These are phyloP conservation scores for Coniochaeta ligniaria DNA, from an alignment of 2,329 filamentous ascomycete species.

Conservation along the genomic window DNA sequence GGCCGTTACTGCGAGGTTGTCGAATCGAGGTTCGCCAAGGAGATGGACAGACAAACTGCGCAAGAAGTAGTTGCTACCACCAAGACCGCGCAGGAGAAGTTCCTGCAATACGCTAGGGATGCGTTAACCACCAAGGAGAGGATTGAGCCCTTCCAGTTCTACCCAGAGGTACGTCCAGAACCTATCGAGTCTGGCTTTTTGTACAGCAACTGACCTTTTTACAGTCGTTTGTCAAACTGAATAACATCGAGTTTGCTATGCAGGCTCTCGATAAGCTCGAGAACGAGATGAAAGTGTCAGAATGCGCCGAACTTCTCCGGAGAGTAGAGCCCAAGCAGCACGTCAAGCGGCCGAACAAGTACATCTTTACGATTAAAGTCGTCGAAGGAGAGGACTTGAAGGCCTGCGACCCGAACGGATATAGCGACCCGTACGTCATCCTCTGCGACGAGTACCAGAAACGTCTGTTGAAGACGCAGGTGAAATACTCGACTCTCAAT, in stretches of 20 bases:
- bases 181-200: neutral
- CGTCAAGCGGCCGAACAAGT: slow-evolving; percentile 68
- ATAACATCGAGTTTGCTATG: slow-evolving; percentile 94
- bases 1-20: slow-evolving; percentile 87
- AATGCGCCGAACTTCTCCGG: slow-evolving; percentile 74
- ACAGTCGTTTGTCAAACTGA: slow-evolving; percentile 93
- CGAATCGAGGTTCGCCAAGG: slow-evolving; percentile 75
- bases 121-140: slow-evolving; percentile 89
- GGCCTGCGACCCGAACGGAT: slow-evolving; percentile 91
- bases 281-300: slow-evolving; percentile 83
- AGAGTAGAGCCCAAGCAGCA: slow-evolving; percentile 58
- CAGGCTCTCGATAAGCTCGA: slow-evolving; percentile 88
- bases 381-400: slow-evolving; percentile 97
- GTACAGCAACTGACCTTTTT: neutral
- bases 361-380: slow-evolving; percentile 98
- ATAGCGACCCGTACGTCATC: slow-evolving; percentile 94
- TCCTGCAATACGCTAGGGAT: slow-evolving; percentile 89
- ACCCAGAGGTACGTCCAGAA: slow-evolving; percentile 62
- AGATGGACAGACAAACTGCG: slow-evolving; percentile 88
- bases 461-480: slow-evolving; percentile 86
- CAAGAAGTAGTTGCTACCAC: slow-evolving; percentile 74
- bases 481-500: slow-evolving; percentile 84
- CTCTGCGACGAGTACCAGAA: slow-evolving; percentile 97
- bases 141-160: slow-evolving; percentile 95
- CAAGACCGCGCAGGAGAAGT: slow-evolving; percentile 84